Conservation (phyloP, 768 basidiomycete genomes). For the Pseudohyphozyma bogoriensis region DNA sequence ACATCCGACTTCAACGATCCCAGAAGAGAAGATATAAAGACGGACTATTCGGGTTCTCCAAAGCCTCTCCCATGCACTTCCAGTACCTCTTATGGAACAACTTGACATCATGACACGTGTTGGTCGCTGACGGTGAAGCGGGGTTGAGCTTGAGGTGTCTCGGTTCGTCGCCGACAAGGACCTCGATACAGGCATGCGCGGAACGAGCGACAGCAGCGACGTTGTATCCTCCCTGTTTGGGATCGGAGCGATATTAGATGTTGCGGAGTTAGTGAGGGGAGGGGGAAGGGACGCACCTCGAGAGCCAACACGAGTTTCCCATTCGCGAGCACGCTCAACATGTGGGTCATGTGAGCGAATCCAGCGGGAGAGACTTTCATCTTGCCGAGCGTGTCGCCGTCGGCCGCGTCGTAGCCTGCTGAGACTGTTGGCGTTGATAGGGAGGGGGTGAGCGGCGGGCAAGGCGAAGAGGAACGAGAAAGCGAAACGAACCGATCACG, state of each 20-base stretch:
- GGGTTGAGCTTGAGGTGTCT: conserved; percentile 57
- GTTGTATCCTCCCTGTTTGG: conserved; percentile 80
- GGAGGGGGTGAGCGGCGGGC: background rate
- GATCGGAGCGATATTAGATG: background rate
- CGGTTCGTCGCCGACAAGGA: conserved; percentile 84
- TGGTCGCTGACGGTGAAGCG: conserved; percentile 70
- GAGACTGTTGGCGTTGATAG: conserved; percentile 53
- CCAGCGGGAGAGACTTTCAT: conserved; percentile 84
- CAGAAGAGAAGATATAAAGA: background rate
- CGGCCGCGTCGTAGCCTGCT: conserved; percentile 93
- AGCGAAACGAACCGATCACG: conserved; percentile 64
- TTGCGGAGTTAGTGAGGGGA: background rate
- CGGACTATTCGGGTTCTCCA: conserved; percentile 70
- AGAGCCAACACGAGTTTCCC: conserved; percentile 86
- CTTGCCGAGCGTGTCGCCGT: conserved; percentile 81
- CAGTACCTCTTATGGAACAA: conserved; percentile 81
- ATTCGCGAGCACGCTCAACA: conserved; percentile 76
- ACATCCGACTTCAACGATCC: background rate
- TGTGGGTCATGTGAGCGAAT: conserved; percentile 97
- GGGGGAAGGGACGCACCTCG: conserved; percentile 51
- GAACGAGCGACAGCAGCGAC: conserved; percentile 78
- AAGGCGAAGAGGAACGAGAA: conserved; percentile 9
- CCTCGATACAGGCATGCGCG: conserved; percentile 70
- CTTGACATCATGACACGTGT: conserved; percentile 81
- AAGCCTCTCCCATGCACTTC: conserved; percentile 73